Evolutionary conservation across 2,329 filamentous ascomycete species (phyloP).

Genomic region (Ceratocystis colombiana): DNA sequence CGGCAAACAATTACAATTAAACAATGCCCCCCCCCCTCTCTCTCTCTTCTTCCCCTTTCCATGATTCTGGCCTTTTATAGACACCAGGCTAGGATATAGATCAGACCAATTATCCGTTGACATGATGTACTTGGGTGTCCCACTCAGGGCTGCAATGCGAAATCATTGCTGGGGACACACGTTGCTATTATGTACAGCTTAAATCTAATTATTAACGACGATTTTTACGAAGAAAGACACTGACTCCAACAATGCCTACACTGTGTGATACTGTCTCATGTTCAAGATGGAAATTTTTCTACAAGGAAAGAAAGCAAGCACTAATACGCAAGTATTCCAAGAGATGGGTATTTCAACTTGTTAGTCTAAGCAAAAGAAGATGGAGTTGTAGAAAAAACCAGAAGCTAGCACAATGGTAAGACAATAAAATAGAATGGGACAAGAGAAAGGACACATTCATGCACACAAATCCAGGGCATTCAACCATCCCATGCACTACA

Average conservation of each 20-base stretch:
- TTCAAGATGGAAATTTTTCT: background rate
- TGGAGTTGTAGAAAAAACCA: background rate
- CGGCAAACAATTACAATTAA: background rate
- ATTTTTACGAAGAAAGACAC: slow-evolving; percentile 24
- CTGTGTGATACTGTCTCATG: background rate
- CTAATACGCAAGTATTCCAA: background rate
- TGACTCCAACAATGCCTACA: background rate
- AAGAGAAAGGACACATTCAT: slow-evolving; percentile 6
- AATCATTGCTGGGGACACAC: slow-evolving; percentile 16
- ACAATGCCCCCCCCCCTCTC: no score
- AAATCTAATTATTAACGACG: slow-evolving; percentile 26
- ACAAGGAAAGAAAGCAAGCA: background rate
- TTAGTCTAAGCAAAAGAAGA: slow-evolving; percentile 6
- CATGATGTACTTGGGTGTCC: slow-evolving; percentile 2
- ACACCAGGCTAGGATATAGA: slow-evolving; percentile 6
- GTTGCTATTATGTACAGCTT: slow-evolving; percentile 18
- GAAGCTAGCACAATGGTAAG: background rate
- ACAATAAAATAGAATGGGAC: background rate
- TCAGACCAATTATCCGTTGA: slow-evolving; percentile 7
- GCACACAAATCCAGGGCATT: background rate
- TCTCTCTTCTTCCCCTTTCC: background rate
- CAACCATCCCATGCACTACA: background rate
- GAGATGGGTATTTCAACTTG: slow-evolving; percentile 4
- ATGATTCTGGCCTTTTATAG: background rate
- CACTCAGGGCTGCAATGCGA: slow-evolving; percentile 16